phyloP scores from a whole-genome alignment of 257 asterid genomes.

The Echium plantagineum region DNA sequence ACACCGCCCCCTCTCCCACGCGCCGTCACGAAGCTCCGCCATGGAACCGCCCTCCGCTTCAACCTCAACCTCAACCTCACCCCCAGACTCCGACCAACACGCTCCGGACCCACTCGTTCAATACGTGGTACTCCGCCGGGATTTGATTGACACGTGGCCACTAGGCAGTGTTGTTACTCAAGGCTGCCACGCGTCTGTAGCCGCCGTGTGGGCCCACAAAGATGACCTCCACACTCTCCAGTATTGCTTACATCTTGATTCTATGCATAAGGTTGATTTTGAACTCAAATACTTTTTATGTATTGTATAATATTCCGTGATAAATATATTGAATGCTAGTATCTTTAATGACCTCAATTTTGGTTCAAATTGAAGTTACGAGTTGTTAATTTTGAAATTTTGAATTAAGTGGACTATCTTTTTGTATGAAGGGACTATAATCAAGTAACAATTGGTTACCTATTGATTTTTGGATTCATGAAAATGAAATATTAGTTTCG shows the following conservation, averaged over 20 bases:
- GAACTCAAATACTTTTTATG: not conserved
- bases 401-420: no score
- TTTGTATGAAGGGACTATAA: no score
- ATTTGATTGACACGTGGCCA: slow-evolving; percentile 83
- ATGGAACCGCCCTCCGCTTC: not conserved
- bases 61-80: slow-evolving; percentile 1
- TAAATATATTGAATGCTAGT: no score
- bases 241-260: slow-evolving; percentile 65
- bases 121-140: slow-evolving; percentile 84
- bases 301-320: no score
- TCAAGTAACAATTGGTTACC: no score
- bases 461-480: no score
- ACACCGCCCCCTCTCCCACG: no score
- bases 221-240: slow-evolving; percentile 54
- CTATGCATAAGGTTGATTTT: slow-evolving; percentile 65
- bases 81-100: slow-evolving; percentile 9
- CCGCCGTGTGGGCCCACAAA: slow-evolving; percentile 64
- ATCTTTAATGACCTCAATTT: no score
- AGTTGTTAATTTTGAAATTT: no score
- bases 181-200: slow-evolving; percentile 97
- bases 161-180: slow-evolving; percentile 84
- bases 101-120: slow-evolving; percentile 54
- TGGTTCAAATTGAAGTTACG: no score
- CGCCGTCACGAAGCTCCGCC: not conserved
- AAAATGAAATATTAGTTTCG: no score